Conservation (phyloP, 352 stramenopile genomes). For the Aphanomyces euteiches region DNA sequence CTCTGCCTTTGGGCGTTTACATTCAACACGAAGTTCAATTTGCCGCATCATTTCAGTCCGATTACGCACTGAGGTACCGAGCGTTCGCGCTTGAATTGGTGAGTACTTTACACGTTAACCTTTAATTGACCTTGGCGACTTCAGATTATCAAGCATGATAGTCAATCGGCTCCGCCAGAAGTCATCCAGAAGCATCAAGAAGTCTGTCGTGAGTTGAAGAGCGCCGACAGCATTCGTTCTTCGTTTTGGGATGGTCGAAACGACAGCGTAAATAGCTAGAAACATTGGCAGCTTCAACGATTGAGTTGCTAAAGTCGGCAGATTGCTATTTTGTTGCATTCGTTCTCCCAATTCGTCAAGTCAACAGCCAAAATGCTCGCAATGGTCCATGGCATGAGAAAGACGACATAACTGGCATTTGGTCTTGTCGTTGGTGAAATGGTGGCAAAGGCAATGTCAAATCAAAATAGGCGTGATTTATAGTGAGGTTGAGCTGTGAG, state of each 20-base stretch:
- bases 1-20: neutral
- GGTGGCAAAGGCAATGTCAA: too few relatives aligned
- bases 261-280: too few relatives aligned
- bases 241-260: neutral
- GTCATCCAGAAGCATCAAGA: neutral
- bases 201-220: neutral
- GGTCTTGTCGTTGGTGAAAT: too few relatives aligned
- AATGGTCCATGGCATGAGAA: too few relatives aligned
- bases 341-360: too few relatives aligned
- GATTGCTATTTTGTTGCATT: too few relatives aligned
- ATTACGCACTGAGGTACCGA: neutral
- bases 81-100: neutral
- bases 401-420: too few relatives aligned
- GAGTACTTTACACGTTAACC: neutral
- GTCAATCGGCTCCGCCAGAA: neutral
- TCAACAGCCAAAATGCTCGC: too few relatives aligned
- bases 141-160: constrained; percentile 10
- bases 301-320: too few relatives aligned
- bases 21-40: neutral
- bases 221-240: neutral
- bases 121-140: neutral
- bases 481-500: too few relatives aligned
- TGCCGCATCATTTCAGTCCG: neutral
- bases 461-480: too few relatives aligned
- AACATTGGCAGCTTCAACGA: too few relatives aligned